Percentiles rank a stretch among this genome's conserved stretches.
These are phyloP conservation scores for Inga leiocalycina DNA, from an alignment of 306 rosid species.

Conservation along the genomic window DNA sequence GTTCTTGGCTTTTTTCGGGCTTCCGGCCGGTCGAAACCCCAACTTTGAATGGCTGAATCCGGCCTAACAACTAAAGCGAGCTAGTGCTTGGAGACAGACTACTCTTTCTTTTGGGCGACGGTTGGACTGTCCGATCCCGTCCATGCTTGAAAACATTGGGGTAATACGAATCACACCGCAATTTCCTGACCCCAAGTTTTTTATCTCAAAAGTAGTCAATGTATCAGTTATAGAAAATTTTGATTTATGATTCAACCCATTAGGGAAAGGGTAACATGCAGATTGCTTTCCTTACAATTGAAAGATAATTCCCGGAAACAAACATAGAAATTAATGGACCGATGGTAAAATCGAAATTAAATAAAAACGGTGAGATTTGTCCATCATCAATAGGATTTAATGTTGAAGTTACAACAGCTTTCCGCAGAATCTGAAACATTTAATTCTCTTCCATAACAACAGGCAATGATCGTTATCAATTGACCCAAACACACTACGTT, in stretches of 20 bases:
- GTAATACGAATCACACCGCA: background rate
- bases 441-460: background rate
- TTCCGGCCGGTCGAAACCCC: no score
- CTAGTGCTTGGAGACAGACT: no score
- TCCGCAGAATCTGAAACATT: background rate
- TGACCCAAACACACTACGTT: background rate
- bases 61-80: no score
- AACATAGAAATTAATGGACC: background rate
- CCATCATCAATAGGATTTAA: background rate
- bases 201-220: background rate
- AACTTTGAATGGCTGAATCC: no score
- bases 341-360: background rate
- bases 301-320: background rate
- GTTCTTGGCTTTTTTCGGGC: no score
- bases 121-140: no score
- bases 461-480: background rate
- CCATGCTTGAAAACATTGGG: background rate
- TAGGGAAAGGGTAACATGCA: background rate
- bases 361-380: background rate
- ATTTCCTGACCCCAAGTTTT: background rate
- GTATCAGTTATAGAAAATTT: background rate
- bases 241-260: background rate
- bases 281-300: background rate
- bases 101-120: no score
- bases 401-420: background rate